Evolutionary conservation across 2,329 filamentous ascomycete genomes (phyloP), one percentile per base, ranked within the genome.

Genomic region (Cladosporium velox): DNA sequence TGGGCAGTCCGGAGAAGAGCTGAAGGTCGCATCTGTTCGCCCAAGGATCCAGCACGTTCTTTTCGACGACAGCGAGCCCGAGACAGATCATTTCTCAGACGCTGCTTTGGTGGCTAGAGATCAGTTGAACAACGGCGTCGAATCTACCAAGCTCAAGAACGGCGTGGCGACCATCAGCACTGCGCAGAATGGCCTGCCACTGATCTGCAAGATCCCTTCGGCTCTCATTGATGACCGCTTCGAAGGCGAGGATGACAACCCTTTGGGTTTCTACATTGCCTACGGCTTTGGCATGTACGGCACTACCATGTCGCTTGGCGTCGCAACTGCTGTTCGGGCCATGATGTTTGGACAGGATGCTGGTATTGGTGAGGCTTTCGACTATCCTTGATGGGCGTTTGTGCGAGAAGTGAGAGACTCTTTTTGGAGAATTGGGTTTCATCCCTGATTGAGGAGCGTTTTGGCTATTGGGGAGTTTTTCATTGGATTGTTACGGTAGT

Each of bases 281-380:
- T 73, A 68, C 52, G 72, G 72, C 5, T 72, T 73, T 47, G 72
- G 71, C 3, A 65, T 59, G 52, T 58, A 67, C 24, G 72, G 72
- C 10, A 72, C 70, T 18, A 68, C 67, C 18, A 35, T 73, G 11
- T 71, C 70, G 21, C 71, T 68, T 4, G 71, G 68, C 2, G 70
- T 59, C 26, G 70, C 68, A 28, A 30, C 32, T 35, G 30, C 49
- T 4, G 7, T 63, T 1, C 49, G 60, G 21, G 24, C 32, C 47
- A 63, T 63, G 60, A 24, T 63, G 24, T 35, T 58, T n/a, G 55
- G 55, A 2, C 11, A 58, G n/a, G 30, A 35, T 15, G 14, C n/a
- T 14, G 55, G 55, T 1, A 58, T 58, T 14, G 55, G 55, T 26
- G 55, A 58, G 18, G 52, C 28, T 12, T 55, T 55, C 32, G 52